phyloP scores from a whole-genome alignment of 1,284 basidiomycete species.

The Ganoderma multipileum region DNA sequence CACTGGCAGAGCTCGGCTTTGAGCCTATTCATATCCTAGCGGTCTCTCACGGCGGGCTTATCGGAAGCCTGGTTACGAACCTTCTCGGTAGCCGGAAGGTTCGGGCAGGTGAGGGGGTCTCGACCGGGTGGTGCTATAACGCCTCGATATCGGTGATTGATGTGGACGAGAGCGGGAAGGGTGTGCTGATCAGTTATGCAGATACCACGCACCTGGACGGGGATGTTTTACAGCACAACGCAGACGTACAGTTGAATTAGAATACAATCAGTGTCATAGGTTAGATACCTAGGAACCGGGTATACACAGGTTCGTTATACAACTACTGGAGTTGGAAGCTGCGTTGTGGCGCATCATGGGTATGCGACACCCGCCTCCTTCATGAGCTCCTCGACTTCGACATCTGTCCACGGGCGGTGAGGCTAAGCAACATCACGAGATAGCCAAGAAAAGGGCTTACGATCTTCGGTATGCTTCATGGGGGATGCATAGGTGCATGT shows the following conservation, averaged over 20 bases:
- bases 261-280: not conserved
- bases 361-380: slow-evolving; percentile 36
- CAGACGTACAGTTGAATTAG: slow-evolving; percentile 47
- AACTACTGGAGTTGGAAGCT: not conserved
- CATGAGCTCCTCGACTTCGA: slow-evolving; percentile 53
- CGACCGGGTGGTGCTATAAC: slow-evolving; percentile 56
- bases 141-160: slow-evolving; percentile 69
- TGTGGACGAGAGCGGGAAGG: slow-evolving; percentile 46
- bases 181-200: slow-evolving; percentile 59
- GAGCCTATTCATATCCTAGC: slow-evolving; percentile 56
- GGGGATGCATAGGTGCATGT: slow-evolving; percentile 56
- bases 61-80: slow-evolving; percentile 55
- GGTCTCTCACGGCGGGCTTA: slow-evolving; percentile 72
- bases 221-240: slow-evolving; percentile 52
- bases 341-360: slow-evolving; percentile 23
- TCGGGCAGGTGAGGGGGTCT: slow-evolving; percentile 47
- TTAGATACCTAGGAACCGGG: not conserved
- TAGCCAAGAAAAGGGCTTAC: slow-evolving; percentile 44
- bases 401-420: slow-evolving; percentile 40
- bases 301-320: not conserved
- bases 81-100: slow-evolving; percentile 51
- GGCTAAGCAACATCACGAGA: not conserved
- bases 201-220: slow-evolving; percentile 59
- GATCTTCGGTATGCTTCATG: slow-evolving; percentile 70
- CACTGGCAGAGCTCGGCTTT: slow-evolving; percentile 17